Base-by-base conservation (phyloP, 2,329 filamentous ascomycete species). In the Fusarium chlamydosporum region DNA sequence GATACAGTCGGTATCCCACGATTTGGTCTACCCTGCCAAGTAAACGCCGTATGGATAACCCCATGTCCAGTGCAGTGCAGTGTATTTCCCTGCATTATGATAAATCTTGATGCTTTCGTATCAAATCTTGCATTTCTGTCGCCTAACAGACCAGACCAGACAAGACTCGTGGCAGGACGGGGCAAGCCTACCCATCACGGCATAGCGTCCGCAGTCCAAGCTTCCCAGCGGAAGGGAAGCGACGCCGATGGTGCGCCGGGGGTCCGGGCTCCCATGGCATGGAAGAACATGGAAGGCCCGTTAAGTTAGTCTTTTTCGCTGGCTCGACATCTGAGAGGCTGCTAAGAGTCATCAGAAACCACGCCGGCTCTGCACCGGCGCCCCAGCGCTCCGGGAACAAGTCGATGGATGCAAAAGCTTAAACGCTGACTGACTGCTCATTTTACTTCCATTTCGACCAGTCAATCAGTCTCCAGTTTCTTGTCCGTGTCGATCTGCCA, bases 161-260 rank as follows among this genome's bases (percentile, higher is more conserved):
- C 23, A 53, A 60, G 33, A 52, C 71, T 74, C 61, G 61, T 74
- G 70, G 68, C 56, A 47, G 26, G 50, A 72, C 61, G 69, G 71
- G 66, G 65, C 47, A 56, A 33, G 51, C 46, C 59, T 74, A 61
- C 72, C 70, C 47, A 50, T 66, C 56, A 7, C n/a, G 69, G 72
- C 41, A 65, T 71, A 74, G 72, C 56, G 72, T 59, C 72, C 69
- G 65, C 51, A 47, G 45, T 60, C 61, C 58, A 64, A 59, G 51
- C 66, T 60, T 71, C 58, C 72, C 70, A 73, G 63, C 59, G 45
- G 70, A 69, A 69, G 62, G 70, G 72, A 72, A 74, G 56, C 65
- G 72, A 74, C 56, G 57, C 51, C 63, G 62, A 56, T 59, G 47
- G 59, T 55, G 48, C 37, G 61, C 59, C 67, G 54, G 69, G 67